Percentiles rank a stretch among this genome's conserved stretches.
These are phyloP conservation scores for Senna tora DNA, from an alignment of 306 rosid genomes.

Conservation along the genomic window DNA sequence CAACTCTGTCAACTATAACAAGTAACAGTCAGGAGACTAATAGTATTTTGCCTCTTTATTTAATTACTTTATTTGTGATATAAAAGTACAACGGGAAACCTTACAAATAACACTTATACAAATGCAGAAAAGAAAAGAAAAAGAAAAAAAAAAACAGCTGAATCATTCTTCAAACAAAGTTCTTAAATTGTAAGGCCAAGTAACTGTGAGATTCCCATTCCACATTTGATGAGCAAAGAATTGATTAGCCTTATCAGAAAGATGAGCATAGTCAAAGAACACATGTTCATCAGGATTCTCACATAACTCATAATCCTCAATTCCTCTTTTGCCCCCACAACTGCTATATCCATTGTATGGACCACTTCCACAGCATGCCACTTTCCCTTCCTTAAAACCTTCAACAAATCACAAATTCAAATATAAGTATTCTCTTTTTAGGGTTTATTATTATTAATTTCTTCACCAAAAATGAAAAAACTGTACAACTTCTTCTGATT, in stretches of 20 bases:
- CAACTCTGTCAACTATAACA: no score
- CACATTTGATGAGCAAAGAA: not conserved
- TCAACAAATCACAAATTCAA: not conserved
- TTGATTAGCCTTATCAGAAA: constrained; percentile 45
- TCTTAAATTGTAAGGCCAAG: constrained; percentile 34
- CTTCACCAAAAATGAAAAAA: no score
- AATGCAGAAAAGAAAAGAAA: no score
- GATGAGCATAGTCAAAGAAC: constrained; percentile 60
- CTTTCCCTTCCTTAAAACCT: constrained; percentile 58
- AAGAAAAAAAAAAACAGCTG: no score
- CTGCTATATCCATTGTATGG: constrained; percentile 44
- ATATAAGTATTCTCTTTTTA: no score
- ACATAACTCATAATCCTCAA: constrained; percentile 51
- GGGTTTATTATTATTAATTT: no score
- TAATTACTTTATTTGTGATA: no score
- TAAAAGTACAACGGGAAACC: no score
- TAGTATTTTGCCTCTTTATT: no score
- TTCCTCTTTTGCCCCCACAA: constrained; percentile 62
- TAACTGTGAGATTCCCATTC: constrained; percentile 31
- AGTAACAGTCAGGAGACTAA: no score
- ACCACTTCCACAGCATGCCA: constrained; percentile 69
- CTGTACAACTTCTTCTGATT: no score
- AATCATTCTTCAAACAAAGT: constrained; percentile 34
- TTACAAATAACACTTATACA: no score
- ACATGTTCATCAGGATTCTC: constrained; percentile 46